phyloP scores from a whole-genome alignment of 768 basidiomycete genomes.

The Strobilomyces dryophilus region DNA sequence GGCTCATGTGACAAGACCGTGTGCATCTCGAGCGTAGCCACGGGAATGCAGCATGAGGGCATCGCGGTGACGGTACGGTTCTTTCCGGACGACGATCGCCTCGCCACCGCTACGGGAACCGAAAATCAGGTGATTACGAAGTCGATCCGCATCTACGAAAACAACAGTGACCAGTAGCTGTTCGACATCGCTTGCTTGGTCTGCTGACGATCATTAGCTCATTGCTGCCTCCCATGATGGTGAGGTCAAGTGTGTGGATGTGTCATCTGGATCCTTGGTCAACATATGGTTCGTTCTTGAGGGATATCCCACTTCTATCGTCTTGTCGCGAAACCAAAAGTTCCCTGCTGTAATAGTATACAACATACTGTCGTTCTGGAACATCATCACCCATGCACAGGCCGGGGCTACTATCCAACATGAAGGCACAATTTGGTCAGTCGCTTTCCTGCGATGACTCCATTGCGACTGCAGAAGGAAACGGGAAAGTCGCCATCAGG shows the following conservation, averaged over 20 bases:
- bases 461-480: not conserved
- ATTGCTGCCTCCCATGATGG: not conserved
- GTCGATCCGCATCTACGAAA: not conserved
- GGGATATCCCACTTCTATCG: not conserved
- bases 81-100: not conserved
- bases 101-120: not conserved
- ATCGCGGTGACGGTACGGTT: not conserved
- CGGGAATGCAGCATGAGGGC: not conserved
- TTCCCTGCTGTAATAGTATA: not conserved
- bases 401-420: not conserved
- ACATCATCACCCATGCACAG: not conserved
- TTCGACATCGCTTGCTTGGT: constrained; percentile 1
- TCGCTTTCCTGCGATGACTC: constrained; percentile 3
- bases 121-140: not conserved
- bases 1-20: not conserved
- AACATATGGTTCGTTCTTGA: not conserved
- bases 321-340: not conserved
- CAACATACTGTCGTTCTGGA: not conserved
- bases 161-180: no score
- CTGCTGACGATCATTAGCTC: not conserved
- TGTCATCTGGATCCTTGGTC: not conserved
- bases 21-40: not conserved
- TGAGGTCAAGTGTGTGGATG: not conserved
- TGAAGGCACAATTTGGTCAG: not conserved
- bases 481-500: not conserved